phyloP scores from a whole-genome alignment of 2,329 filamentous ascomycete genomes.

The Calonectria naviculata region DNA sequence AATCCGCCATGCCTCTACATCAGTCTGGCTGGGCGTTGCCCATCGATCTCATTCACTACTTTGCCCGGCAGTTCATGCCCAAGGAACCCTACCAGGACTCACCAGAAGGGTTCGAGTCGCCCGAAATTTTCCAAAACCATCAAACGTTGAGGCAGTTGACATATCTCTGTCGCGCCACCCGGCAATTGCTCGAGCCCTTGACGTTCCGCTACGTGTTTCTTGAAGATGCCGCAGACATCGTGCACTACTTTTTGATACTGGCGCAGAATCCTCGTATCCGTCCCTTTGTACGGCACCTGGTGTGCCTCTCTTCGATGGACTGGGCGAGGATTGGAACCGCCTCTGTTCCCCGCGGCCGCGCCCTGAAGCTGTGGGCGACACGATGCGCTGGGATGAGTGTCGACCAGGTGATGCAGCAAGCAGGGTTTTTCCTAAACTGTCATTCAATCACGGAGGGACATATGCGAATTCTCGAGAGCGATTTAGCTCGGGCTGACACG shows the following conservation, averaged over 20 bases:
- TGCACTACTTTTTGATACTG: constrained; percentile 25
- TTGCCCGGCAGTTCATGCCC: not conserved
- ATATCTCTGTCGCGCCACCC: constrained; percentile 26
- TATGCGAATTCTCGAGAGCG: not conserved
- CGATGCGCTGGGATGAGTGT: not conserved
- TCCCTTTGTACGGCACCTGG: not conserved
- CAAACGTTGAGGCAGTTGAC: constrained; percentile 19
- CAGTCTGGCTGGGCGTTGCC: not conserved
- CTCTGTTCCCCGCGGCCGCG: not conserved
- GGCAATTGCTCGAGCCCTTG: constrained; percentile 25
- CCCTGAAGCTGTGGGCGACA: not conserved
- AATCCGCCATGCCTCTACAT: not conserved
- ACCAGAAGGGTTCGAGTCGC: not conserved
- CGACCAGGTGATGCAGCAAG: not conserved
- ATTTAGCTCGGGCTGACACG: not conserved
- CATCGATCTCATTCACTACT: constrained; percentile 1
- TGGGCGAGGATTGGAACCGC: not conserved
- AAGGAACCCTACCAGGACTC: not conserved
- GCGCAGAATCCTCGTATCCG: constrained; percentile 26
- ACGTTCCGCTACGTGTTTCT: constrained; percentile 31
- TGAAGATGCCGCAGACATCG: constrained; percentile 10
- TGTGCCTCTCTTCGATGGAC: not conserved
- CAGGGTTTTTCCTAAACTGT: constrained; percentile 2
- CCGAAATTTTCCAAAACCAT: not conserved
- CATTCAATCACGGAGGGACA: not conserved